Percentiles rank a stretch among this genome's conserved stretches.
phyloP scores from a whole-genome alignment of 176 grass and related monocot genomes.

The Hordeum marinum region DNA sequence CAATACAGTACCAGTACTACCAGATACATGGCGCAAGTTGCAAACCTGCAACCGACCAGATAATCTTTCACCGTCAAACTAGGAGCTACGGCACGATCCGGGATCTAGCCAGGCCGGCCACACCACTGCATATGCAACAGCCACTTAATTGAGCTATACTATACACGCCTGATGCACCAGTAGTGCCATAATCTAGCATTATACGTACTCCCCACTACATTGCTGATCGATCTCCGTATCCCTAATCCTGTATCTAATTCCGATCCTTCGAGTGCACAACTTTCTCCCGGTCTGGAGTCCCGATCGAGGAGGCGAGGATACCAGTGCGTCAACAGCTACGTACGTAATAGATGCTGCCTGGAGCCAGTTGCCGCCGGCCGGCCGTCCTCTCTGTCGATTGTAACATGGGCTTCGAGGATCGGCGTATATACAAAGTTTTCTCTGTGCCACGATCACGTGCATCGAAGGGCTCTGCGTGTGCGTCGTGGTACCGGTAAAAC shows the following conservation, averaged over 20 bases:
- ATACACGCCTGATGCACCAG: background rate
- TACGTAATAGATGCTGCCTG: background rate
- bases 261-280: background rate
- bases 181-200: background rate
- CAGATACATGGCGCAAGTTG: background rate
- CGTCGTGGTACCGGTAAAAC: constrained; percentile 18
- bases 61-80: background rate
- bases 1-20: background rate
- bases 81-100: background rate
- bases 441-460: constrained; percentile 22
- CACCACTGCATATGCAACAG: background rate
- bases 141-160: background rate
- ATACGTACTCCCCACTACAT: background rate
- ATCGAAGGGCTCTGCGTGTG: background rate
- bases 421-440: background rate
- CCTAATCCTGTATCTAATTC: background rate
- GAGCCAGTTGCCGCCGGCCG: background rate
- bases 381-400: constrained; percentile 2
- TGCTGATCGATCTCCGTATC: background rate
- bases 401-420: background rate
- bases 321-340: background rate
- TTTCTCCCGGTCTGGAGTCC: background rate
- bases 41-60: background rate
- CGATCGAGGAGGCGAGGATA: background rate
- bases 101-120: constrained; percentile 6